Percentiles rank a stretch among this genome's conserved stretches.
phyloP scores from a whole-genome alignment of 164 flowering plant genomes.

The Nymphaea colorata region DNA sequence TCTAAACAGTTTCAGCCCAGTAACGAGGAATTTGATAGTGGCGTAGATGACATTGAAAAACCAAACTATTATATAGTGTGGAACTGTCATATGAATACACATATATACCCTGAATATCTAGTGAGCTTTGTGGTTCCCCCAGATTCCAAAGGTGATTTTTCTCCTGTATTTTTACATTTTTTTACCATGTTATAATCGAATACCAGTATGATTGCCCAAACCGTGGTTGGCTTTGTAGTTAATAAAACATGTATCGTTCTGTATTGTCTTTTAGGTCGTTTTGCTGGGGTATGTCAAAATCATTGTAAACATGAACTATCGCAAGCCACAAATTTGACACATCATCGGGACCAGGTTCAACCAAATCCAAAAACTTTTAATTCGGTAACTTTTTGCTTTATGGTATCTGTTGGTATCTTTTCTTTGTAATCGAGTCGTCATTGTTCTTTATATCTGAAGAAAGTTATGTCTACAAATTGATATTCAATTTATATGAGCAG shows the following conservation, averaged over 20 bases:
- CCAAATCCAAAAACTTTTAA: background rate
- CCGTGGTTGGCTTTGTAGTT: background rate
- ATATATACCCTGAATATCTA: slow-evolving; percentile 72
- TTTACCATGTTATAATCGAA: background rate
- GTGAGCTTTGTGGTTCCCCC: slow-evolving; percentile 69
- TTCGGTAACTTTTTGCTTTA: background rate
- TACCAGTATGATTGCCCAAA: background rate
- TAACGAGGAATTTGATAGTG: slow-evolving; percentile 64
- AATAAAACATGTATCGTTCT: background rate
- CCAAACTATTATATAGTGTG: slow-evolving; percentile 60
- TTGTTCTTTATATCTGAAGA: background rate
- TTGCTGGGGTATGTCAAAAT: background rate
- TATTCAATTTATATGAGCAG: background rate
- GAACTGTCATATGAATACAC: slow-evolving; percentile 71
- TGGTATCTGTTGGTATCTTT: too few species aligned
- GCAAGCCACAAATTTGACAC: background rate
- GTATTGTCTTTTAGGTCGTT: background rate
- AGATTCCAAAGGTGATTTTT: slow-evolving; percentile 47
- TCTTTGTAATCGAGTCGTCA: background rate
- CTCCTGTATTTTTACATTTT: background rate
- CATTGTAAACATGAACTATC: background rate
- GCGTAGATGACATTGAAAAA: slow-evolving; percentile 59
- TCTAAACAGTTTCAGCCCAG: slow-evolving; percentile 64
- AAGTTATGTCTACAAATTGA: background rate
- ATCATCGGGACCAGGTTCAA: background rate